Evolutionary conservation across 208 protist species (phyloP), one percentile per base, ranked within the genome.

Genomic region (Leishmania martiniquensis): DNA sequence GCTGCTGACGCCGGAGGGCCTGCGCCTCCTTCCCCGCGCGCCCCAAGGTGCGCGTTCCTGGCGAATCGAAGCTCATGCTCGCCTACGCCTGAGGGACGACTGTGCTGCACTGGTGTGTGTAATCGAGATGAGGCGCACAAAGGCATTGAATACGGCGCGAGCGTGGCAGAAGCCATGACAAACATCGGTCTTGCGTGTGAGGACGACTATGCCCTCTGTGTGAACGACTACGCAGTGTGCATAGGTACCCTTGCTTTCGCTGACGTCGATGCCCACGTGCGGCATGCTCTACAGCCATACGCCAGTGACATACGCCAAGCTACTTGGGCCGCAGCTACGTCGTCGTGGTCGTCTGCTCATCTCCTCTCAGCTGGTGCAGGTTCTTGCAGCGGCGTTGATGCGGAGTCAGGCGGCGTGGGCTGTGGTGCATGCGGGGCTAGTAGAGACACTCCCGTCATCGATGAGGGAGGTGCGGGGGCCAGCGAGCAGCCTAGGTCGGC

Each of bases 221-320:
- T 89, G 20, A 84, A 86, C 72, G 90, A 94, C 80, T 92, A 94
- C 77, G 85, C 92, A 0, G 77, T 91, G 68, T 88, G 83, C 62
- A 51, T 82, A 1, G 90, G 90, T 0, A 75, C 82, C 29, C 72
- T 94, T 15, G 73, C 73, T 3, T 94, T 92, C 72, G 81, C 84
- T 0, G 90, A 94, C 76, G 79, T 89, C 12, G 80, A 89, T 52
- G 25, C 29, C 0, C 29, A 20, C 7, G 62, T 75, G 4, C 47
- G 47, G 42, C 15, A 83, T 42, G 66, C 75, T 51, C 34, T 86
- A 37, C 3, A 72, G 54, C 20, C 57, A 7, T 68, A 76, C 32
- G 70, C 59, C 9, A 69, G 22, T 22, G 70, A 74, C 10, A 51
- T 82, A 15, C 81, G 70, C 2, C 44, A 70, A 45, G 75, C 83